These are phyloP conservation scores for Dillenia turbinata DNA, from an alignment of 164 flowering plant genomes.

Conservation along the genomic window DNA sequence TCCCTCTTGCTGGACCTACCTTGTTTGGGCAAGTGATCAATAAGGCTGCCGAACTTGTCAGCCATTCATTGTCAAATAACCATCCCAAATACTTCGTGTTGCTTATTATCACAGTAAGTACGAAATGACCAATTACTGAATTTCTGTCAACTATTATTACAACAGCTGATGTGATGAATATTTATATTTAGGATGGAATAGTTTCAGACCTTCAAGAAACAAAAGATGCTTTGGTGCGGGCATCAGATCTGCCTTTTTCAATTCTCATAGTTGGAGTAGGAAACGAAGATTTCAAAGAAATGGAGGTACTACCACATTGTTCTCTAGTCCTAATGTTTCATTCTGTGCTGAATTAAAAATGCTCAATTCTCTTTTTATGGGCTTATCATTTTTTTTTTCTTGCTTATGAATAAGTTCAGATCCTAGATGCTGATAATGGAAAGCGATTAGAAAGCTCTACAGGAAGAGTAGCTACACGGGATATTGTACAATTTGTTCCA, in stretches of 20 bases:
- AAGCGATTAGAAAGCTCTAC: conserved; percentile 63
- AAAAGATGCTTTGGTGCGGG: conserved; percentile 75
- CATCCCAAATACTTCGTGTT: conserved; percentile 65
- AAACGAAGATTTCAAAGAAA: conserved; percentile 70
- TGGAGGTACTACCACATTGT: conserved; percentile 62
- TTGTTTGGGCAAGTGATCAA: conserved; percentile 79
- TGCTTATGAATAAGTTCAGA: conserved; percentile 24
- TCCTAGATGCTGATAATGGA: conserved; percentile 90
- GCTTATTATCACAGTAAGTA: conserved; percentile 73
- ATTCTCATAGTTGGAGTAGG: conserved; percentile 96
- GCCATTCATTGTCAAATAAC: conserved; percentile 36
- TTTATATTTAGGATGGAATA: conserved; percentile 73
- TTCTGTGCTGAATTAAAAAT: neutral
- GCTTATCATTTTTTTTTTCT: too few species aligned
- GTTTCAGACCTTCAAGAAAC: conserved; percentile 82
- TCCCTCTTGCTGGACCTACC: conserved; percentile 85
- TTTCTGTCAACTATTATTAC: neutral
- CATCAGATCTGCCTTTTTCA: conserved; percentile 91
- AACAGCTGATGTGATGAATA: neutral
- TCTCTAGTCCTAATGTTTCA: neutral
- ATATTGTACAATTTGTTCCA: conserved; percentile 85
- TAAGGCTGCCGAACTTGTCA: conserved; percentile 74
- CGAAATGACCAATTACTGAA: neutral
- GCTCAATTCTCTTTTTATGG: neutral
- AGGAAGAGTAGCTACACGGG: conserved; percentile 80